Conservation (phyloP, 2,329 filamentous ascomycete species). For the Thielaviopsis punctulata region DNA sequence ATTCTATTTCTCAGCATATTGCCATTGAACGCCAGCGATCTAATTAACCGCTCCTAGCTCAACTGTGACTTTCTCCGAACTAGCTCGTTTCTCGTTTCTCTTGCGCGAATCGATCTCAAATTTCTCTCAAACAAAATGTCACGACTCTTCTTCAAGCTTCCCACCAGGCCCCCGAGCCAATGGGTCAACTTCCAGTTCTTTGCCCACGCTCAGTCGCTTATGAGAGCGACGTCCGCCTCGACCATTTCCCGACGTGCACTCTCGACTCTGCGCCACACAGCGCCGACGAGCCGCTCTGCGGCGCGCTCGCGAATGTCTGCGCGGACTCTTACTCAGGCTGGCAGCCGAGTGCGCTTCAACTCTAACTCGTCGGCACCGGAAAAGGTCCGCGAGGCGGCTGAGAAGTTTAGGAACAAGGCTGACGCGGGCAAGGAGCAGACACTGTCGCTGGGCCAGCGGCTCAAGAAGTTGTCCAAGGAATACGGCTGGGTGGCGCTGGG, state of each 20-base stretch:
- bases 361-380: conserved; percentile 1
- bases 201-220: background rate
- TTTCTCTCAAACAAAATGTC: background rate
- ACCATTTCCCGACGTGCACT: background rate
- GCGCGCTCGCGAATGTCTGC: background rate
- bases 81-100: background rate
- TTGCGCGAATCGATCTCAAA: background rate
- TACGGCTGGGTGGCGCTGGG: conserved; percentile 89
- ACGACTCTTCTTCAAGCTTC: conserved; percentile 1
- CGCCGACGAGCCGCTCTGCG: background rate
- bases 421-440: conserved; percentile 7
- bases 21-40: background rate
- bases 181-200: background rate
- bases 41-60: background rate
- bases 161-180: background rate
- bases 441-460: conserved; percentile 44
- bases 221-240: background rate
- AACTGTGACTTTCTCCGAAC: background rate
- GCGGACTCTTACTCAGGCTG: background rate
- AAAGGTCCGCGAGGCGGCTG: conserved; percentile 4
- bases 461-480: conserved; percentile 74
- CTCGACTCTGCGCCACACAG: background rate
- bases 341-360: conserved; percentile 3
- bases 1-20: background rate
- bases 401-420: conserved; percentile 9